Evolutionary conservation across 371 early-diverging fungal species (phyloP), one percentile per base, ranked within the genome.

Genomic region (Mucor circinelloides): DNA sequence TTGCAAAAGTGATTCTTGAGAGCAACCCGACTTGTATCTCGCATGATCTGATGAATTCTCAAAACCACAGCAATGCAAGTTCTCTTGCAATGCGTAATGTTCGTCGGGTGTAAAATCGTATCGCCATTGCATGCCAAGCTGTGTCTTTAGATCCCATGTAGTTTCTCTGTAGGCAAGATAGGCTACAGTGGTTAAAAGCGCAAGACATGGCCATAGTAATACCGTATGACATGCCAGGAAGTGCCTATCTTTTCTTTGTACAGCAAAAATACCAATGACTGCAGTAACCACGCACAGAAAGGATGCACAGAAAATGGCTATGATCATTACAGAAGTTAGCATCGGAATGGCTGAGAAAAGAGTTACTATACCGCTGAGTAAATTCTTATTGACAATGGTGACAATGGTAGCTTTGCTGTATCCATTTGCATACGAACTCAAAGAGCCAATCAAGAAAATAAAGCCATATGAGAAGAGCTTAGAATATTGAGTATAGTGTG

Each of bases 31-130:
- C 6, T 40, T 40, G 40, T 40, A 78, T 13, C 68, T 63, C 13
- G 79, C 79, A 63, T 78, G 73, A 56, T 78, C 79, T 13, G 69
- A 54, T 0, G 79, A 74, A 34, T 78, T 74, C 32, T 71, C 72
- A 61, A 69, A 78, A 5, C 79, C 79, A 60, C 60, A 60, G 12
- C 60, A 60, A 6, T 28, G 60, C 15, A 60, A 64, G 17, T 42
- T 60, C 7, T 40, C 40, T 40, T 40, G 40, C 40, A 40, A 17
- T 40, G 40, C 40, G 40, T 17, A 40, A 40, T 58, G 60, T 32
- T 64, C 64, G 6, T 44, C 40, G 13, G 58, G 52, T 2, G 64
- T 52, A 31, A 67, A 69, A 3, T 66, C 64, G 36, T 69, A 63
- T 21, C 78, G 71, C 75, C 75, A 75, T 60, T 68, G 65, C 67